Base-by-base conservation (phyloP, 2,329 filamentous ascomycete species). In the Apiospora koreana region DNA sequence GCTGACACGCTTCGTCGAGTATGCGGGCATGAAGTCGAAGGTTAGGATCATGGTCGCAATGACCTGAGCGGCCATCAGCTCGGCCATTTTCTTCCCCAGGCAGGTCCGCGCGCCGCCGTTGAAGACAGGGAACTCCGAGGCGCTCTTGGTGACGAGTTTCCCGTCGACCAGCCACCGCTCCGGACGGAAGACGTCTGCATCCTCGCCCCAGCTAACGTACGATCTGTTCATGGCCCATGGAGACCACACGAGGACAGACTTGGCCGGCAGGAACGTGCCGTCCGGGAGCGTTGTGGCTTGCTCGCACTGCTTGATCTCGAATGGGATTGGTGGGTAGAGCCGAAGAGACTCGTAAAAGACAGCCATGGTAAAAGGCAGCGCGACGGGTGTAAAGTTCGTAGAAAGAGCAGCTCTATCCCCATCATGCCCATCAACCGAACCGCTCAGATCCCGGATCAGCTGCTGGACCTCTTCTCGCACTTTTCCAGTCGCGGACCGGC, bases 161-260 rank as follows among this genome's bases (percentile, higher is more conserved):
- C 80, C 83, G 12, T 81, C 77, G 2, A 78, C 75, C 28, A 92
- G 78, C 86, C 88, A 92, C 58, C 89, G 81, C 68, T 86, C 85
- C 0, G 89, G 89, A 3, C 81, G 82, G 73, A 91, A 92, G 0
- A 75, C 75, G 50, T 87, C 85, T 8, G 88, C 85, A 72, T 91
- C 87, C 0, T 81, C 76, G 6, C 89, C 89, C 88, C 89, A 92
- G 0, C 83, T 89, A 2, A 79, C 73, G 12, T 73, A 78, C 0
- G 89, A 90, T 14, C 89, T 83, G 72, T 89, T 89, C 84, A 91
- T 88, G 0, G 90, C 87, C 87, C 89, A 92, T 3, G 88, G 82
- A 72, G 87, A 90, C 89, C 89, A 92, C 3, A 91, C 80, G 2
- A 92, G 80, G 31, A 92, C 83, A 0, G 88, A 83, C 16, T 81